These are phyloP conservation scores for Phialemoniopsis sp. DNA, from an alignment of 2,329 filamentous ascomycete genomes.

Conservation along the genomic window DNA sequence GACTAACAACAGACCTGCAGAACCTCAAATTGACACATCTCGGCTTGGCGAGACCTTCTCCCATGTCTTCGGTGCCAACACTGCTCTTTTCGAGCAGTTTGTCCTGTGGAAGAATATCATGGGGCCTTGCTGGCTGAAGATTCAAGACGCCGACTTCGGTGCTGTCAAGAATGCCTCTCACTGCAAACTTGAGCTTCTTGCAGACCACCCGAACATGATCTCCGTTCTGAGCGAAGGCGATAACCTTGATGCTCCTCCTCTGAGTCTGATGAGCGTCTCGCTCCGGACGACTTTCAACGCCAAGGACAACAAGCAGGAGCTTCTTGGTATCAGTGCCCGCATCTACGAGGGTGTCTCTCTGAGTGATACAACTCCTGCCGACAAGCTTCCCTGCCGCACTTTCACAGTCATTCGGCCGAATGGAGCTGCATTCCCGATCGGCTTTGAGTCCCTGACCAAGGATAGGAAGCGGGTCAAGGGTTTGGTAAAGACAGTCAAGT, in stretches of 20 bases:
- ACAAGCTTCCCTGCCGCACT: slow-evolving; percentile 82
- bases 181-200: slow-evolving; percentile 90
- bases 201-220: slow-evolving; percentile 73
- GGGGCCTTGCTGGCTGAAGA: slow-evolving; percentile 96
- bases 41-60: slow-evolving; percentile 84
- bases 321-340: slow-evolving; percentile 84
- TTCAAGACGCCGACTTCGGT: slow-evolving; percentile 79
- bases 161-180: slow-evolving; percentile 89
- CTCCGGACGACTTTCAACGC: slow-evolving; percentile 84
- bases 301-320: slow-evolving; percentile 94
- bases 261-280: slow-evolving; percentile 94
- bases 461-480: slow-evolving; percentile 62
- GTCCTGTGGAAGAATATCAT: slow-evolving; percentile 99
- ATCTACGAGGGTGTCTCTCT: slow-evolving; percentile 89
- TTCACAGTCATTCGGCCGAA: slow-evolving; percentile 89
- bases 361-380: slow-evolving; percentile 80
- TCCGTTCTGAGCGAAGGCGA: slow-evolving; percentile 72
- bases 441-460: slow-evolving; percentile 75
- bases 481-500: slow-evolving; percentile 75
- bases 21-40: slow-evolving; percentile 67
- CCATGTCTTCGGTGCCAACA: slow-evolving; percentile 89
- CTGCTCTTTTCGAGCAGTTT: slow-evolving; percentile 93
- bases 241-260: slow-evolving; percentile 74
- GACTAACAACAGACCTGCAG: slow-evolving; percentile 22
- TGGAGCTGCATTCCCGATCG: slow-evolving; percentile 71